phyloP scores from a whole-genome alignment of 768 basidiomycete genomes.

The Pleurotus giganteus region DNA sequence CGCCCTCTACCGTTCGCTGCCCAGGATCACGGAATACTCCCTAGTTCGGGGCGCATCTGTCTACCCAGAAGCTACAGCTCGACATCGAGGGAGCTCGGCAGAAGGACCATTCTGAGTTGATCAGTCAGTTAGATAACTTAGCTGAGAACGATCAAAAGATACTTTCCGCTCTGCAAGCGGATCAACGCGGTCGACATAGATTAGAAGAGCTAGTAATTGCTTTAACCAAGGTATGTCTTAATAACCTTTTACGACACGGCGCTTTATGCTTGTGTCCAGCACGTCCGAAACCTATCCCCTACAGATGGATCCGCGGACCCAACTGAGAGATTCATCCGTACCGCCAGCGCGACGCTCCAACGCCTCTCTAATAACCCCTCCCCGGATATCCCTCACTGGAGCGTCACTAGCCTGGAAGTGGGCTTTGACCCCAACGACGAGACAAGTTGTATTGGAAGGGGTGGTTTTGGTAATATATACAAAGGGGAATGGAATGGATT shows the following conservation, averaged over 20 bases:
- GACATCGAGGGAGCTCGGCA: conserved; percentile 16
- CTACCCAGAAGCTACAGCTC: conserved; percentile 9
- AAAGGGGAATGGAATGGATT: background rate
- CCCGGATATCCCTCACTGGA: background rate
- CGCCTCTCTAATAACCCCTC: background rate
- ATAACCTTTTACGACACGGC: background rate
- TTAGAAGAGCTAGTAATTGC: conserved; percentile 18
- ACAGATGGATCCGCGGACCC: background rate
- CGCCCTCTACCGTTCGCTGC: background rate
- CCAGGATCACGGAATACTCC: background rate
- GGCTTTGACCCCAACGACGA: background rate
- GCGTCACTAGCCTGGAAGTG: background rate
- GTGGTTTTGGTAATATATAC: conserved; percentile 1
- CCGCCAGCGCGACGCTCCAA: background rate
- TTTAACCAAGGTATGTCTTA: conserved; percentile 15
- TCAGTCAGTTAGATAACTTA: conserved; percentile 12
- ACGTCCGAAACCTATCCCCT: background rate
- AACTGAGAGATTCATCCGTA: background rate
- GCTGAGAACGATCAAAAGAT: conserved; percentile 17
- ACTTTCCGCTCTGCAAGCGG: conserved; percentile 15
- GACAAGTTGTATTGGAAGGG: background rate
- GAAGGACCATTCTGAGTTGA: conserved; percentile 13
- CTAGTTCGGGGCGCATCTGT: conserved; percentile 14
- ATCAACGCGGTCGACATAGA: conserved; percentile 12
- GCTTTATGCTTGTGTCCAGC: background rate